Evolutionary conservation across 192 early-diverging fungal genomes (phyloP), one percentile per base, ranked within the genome.

Genomic region (Coemansia sp.): DNA sequence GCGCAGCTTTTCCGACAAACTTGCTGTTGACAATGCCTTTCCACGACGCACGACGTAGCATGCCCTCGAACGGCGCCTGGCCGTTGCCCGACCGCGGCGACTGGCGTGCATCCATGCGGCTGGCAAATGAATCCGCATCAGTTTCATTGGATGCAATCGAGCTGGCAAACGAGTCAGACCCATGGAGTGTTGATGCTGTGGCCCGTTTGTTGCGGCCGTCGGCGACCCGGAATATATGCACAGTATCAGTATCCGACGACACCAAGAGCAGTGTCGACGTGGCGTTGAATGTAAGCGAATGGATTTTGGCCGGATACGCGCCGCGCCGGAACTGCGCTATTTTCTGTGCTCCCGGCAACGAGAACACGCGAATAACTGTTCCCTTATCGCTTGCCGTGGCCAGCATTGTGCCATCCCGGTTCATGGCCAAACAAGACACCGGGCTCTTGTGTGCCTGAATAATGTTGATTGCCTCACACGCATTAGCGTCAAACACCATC

Each of bases 311-410:
- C 12, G 92, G 86, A 71, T 96, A 96, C 1, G 95, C 90, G 53
- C 97, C 97, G 38, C 97, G 84, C 50, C 97, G 88, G 82, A 99
- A 96, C 79, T 98, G 94, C 68, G 88, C 91, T 17, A 98, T 79
- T 62, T 93, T 91, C 60, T 90, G 80, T 15, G 91, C 94, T 54
- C 90, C 84, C 10, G 93, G 90, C 19, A 96, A 85, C 14, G 91
- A 87, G 72, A 94, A 98, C 5, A 99, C 94, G 32, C 97, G 87
- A 61, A 99, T 97, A 1, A 99, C 92, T 1, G 97, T 99, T 9
- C 97, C 97, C 90, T 97, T 97, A 69, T 98, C 95, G 72, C 92
- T 94, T 17, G 94, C 87, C 0, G 95, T 98, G 22, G 97, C 97
- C 25, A 98, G 78, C 84, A 96, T 76, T 0, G 91, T 92, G n/a